Base-by-base conservation (phyloP, 2,329 filamentous ascomycete species). In the Fusarium palustre region DNA sequence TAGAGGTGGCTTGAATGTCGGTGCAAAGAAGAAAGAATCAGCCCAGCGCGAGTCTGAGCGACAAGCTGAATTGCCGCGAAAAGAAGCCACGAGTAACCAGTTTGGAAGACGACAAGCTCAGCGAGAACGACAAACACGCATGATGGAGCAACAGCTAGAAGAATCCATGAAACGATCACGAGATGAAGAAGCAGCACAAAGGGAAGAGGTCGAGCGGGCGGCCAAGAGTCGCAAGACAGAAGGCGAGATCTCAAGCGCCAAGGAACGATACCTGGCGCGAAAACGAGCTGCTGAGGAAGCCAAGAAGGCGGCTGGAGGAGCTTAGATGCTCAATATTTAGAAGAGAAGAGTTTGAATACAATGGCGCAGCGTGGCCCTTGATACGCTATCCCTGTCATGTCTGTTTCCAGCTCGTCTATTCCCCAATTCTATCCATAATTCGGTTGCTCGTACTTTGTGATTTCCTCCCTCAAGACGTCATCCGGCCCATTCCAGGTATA, bases 191-290 rank as follows among this genome's bases (percentile, higher is more conserved):
- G 91, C 91, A 48, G 87, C 90, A 59, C 88, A 92, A 74, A 86
- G 88, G 70, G 81, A 82, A 68, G 85, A 87, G 66, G 75, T 90
- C 22, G 90, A 92, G 79, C 85, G 88, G 59, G 86, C 87, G 18
- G 82, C 87, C 36, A 96, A 95, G 86, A 92, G 90, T 71, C 86
- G 88, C 74, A 96, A 96, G 86, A 95, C 92, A 1, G 88, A 90
- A 49, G 82, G 84, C 20, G 92, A 95, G 52, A 91, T 95, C 66
- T 90, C 87, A 74, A 91, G 91, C 74, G 92, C 92, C 2, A 92
- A 89, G 78, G 92, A 94, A 80, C 84, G 92, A 71, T 96, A 94
- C 78, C 82, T 96, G 56, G 91, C 91, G 57, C 85, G 92, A 76
- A 95, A 94, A 81, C 85, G 83, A 74, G 91, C 92, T 60, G 91